Conservation (phyloP, 2,329 filamentous ascomycete species). For the Chaetoscypha palmicola region DNA sequence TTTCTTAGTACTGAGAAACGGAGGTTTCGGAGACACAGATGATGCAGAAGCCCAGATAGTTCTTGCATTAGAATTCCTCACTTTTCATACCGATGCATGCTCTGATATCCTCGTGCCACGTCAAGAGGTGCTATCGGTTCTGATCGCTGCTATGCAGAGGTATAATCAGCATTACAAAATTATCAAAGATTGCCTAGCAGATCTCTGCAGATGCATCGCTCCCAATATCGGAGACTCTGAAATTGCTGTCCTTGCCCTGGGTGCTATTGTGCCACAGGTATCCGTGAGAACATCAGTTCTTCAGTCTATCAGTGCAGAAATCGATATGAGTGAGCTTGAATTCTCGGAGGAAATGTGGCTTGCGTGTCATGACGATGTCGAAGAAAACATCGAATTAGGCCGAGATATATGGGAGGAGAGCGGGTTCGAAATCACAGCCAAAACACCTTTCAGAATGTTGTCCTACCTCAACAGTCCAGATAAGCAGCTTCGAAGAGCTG, state of each 20-base stretch:
- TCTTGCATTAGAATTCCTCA: constrained; percentile 78
- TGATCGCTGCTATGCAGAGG: constrained; percentile 77
- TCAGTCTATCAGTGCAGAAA: constrained; percentile 83
- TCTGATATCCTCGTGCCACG: constrained; percentile 70
- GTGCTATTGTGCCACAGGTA: constrained; percentile 69
- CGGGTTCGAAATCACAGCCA: constrained; percentile 60
- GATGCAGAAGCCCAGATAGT: constrained; percentile 86
- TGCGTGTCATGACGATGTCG: constrained; percentile 81
- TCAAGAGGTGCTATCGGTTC: constrained; percentile 59
- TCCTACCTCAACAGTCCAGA: constrained; percentile 77
- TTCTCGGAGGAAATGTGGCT: constrained; percentile 93
- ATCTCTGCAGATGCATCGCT: constrained; percentile 77
- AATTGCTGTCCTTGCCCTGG: constrained; percentile 67
- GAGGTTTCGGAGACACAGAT: constrained; percentile 71
- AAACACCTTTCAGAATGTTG: constrained; percentile 61
- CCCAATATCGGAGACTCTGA: constrained; percentile 71
- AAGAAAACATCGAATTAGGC: constrained; percentile 78
- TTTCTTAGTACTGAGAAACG: constrained; percentile 69
- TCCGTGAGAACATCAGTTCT: constrained; percentile 78
- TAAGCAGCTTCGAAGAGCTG: constrained; percentile 72
- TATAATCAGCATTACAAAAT: constrained; percentile 93
- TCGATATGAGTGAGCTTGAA: constrained; percentile 81
- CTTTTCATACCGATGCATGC: constrained; percentile 79
- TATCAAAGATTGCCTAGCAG: constrained; percentile 84
- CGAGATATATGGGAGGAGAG: constrained; percentile 94